phyloP scores from a whole-genome alignment of 371 early-diverging fungal species.

The Syncephalastrum contaminatum region DNA sequence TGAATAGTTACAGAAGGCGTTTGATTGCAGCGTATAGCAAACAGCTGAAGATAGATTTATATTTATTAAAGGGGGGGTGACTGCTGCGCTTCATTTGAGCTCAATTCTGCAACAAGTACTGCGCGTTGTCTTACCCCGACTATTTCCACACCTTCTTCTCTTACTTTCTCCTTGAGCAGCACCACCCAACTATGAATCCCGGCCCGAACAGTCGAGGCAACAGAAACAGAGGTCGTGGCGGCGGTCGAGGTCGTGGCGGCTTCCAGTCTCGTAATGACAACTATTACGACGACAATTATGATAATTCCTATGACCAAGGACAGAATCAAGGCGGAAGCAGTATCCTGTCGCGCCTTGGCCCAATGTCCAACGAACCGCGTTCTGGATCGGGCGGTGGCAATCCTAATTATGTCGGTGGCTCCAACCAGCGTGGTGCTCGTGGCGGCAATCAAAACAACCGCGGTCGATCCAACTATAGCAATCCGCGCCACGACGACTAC shows the following conservation, averaged over 20 bases:
- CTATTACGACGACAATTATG: slow-evolving; percentile 6
- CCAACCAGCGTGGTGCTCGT: slow-evolving; percentile 6
- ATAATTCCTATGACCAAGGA: slow-evolving; percentile 6
- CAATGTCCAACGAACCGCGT: slow-evolving; percentile 5
- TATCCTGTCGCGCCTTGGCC: slow-evolving; percentile 38
- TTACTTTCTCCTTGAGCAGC: too few species aligned
- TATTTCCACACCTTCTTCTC: too few species aligned
- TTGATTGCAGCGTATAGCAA: too few species aligned
- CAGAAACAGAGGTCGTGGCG: too few species aligned
- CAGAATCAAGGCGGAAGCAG: slow-evolving; percentile 10
- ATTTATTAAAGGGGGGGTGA: too few species aligned
- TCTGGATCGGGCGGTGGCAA: background rate
- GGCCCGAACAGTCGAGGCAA: too few species aligned
- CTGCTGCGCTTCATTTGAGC: too few species aligned
- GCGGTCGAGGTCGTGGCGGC: slow-evolving; percentile 15
- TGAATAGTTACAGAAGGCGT: too few species aligned
- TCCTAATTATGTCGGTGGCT: slow-evolving; percentile 1
- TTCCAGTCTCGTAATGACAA: slow-evolving; percentile 13
- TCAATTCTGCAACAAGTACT: too few species aligned
- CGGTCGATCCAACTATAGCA: slow-evolving; percentile 3
- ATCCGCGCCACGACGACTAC: slow-evolving; percentile 9
- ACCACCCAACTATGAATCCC: too few species aligned
- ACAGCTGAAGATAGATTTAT: too few species aligned
- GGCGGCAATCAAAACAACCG: slow-evolving; percentile 8
- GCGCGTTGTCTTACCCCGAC: too few species aligned